Evolutionary conservation across 306 rosid species (phyloP).

Genomic region (Castanea mollissima): DNA sequence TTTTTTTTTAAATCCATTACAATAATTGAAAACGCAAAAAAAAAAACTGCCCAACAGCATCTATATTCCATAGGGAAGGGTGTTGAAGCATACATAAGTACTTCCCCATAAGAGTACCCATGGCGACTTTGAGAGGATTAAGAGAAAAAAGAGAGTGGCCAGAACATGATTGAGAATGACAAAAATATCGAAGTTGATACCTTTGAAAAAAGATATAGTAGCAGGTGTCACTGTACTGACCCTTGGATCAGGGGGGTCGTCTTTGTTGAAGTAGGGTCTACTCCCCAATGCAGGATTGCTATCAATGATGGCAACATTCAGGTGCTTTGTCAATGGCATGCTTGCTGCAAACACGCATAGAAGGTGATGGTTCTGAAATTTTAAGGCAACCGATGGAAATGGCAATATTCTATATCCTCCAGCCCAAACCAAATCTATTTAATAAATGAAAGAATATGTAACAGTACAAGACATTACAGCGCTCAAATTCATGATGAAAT

Average conservation of each 20-base stretch:
- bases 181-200: constrained; percentile 39
- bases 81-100: background rate
- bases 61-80: background rate
- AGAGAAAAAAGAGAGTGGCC: background rate
- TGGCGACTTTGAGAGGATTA: background rate
- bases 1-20: too few species aligned
- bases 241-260: constrained; percentile 86
- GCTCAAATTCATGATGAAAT: background rate
- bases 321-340: constrained; percentile 84
- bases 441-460: background rate
- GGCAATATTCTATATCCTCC: background rate
- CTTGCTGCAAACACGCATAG: constrained; percentile 56
- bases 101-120: background rate
- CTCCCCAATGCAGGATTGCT: constrained; percentile 76
- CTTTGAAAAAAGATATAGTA: constrained; percentile 77
- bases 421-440: background rate
- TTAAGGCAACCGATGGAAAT: constrained; percentile 3
- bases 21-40: too few species aligned
- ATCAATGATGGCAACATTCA: constrained; percentile 90
- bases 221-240: constrained; percentile 95
- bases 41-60: too few species aligned
- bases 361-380: constrained; percentile 12
- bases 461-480: background rate
- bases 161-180: background rate
- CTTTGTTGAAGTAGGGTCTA: constrained; percentile 55